A percentile compares a stretch with the other conserved stretches of the same genome.
Conservation (phyloP, 2,329 filamentous ascomycete genomes). For the Phialophora verrucosa region DNA sequence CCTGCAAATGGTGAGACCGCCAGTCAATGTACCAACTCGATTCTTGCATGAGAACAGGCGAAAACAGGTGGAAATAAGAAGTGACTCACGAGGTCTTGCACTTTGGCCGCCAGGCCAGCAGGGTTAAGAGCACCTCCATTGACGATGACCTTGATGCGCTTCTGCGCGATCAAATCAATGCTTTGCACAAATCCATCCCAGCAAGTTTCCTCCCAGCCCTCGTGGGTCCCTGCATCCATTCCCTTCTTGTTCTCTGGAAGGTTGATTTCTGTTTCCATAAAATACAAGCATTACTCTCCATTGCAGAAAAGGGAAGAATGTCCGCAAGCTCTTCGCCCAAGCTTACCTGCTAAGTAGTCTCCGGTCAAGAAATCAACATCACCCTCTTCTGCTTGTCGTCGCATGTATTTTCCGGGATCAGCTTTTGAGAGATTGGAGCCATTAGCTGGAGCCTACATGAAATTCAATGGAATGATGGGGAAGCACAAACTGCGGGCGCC, state of each 20-base stretch:
- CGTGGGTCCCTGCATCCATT: constrained; percentile 21
- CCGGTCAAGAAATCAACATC: constrained; percentile 41
- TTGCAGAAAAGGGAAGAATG: too few relatives aligned
- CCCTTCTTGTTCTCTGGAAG: constrained; percentile 27
- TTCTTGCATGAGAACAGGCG: too few relatives aligned
- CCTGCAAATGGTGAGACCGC: too few relatives aligned
- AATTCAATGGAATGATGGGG: too few relatives aligned
- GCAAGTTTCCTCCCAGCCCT: constrained; percentile 32
- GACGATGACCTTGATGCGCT: constrained; percentile 25
- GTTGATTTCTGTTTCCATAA: constrained; percentile 36
- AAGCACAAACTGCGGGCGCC: too few relatives aligned
- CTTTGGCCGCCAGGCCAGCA: constrained; percentile 11
- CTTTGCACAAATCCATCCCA: constrained; percentile 10
- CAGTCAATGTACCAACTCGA: too few relatives aligned
- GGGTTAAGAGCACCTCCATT: constrained; percentile 34
- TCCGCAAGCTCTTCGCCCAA: too few relatives aligned
- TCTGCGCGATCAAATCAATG: constrained; percentile 12
- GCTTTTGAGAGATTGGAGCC: constrained; percentile 24
- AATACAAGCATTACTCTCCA: too few relatives aligned
- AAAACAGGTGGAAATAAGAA: too few relatives aligned
- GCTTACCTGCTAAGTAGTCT: constrained; percentile 45
- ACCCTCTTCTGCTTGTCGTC: constrained; percentile 31
- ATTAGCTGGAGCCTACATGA: too few relatives aligned
- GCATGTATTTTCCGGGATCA: constrained; percentile 18
- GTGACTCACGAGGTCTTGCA: constrained; percentile 5